A percentile compares a stretch with the other conserved stretches of the same genome.
These are phyloP conservation scores for Juncus inflexus DNA, from an alignment of 176 grass and related monocot species.

Conservation along the genomic window DNA sequence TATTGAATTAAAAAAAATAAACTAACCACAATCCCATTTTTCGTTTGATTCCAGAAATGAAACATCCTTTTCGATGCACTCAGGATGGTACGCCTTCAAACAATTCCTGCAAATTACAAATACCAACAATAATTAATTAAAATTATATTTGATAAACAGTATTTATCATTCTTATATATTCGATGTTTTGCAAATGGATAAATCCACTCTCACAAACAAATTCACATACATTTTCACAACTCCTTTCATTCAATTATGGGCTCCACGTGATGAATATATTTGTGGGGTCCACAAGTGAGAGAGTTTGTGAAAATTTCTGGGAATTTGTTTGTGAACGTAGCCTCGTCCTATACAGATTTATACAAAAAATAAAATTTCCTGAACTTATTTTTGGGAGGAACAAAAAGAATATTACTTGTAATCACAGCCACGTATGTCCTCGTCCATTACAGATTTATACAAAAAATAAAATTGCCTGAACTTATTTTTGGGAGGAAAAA, in stretches of 20 bases:
- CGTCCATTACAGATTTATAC: neutral
- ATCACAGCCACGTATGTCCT: neutral
- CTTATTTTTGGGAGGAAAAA: neutral
- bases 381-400: neutral
- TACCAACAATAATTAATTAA: slow-evolving; percentile 26
- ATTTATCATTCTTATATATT: too few relatives aligned
- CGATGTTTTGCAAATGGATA: too few relatives aligned
- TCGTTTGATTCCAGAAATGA: slow-evolving; percentile 34
- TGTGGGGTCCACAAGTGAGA: too few relatives aligned
- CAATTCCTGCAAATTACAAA: slow-evolving; percentile 58
- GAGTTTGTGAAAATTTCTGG: too few relatives aligned
- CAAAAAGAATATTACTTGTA: neutral
- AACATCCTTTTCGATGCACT: slow-evolving; percentile 36
- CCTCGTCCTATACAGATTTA: neutral
- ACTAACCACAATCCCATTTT: slow-evolving; percentile 59
- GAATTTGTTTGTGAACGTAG: neutral
- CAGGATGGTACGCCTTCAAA: slow-evolving; percentile 63
- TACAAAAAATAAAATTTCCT: neutral
- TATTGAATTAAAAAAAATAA: slow-evolving; percentile 21
- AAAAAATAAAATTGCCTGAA: neutral
- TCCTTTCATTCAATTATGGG: too few relatives aligned
- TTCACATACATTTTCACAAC: too few relatives aligned
- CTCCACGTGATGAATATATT: too few relatives aligned
- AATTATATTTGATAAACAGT: neutral
- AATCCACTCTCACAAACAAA: too few relatives aligned